phyloP scores from a whole-genome alignment of 768 basidiomycete genomes.

The Aureoboletus auriporus region DNA sequence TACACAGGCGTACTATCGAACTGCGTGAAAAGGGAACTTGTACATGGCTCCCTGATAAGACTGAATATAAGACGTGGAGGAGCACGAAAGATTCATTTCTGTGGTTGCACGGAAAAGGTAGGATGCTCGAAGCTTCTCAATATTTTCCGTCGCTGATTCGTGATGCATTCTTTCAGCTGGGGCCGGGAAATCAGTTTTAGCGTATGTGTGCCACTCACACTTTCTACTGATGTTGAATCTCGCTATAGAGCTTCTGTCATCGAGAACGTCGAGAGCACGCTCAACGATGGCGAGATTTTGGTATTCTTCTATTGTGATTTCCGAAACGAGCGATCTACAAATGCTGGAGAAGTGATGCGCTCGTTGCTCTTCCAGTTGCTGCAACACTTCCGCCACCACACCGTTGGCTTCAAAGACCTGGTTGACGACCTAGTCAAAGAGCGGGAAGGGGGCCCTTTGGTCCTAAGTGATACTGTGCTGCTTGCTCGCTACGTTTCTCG shows the following conservation, averaged over 20 bases:
- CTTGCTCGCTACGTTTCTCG: slow-evolving; percentile 6
- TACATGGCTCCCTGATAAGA: slow-evolving; percentile 5
- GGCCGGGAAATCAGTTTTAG: slow-evolving; percentile 14
- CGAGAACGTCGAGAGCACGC: neutral
- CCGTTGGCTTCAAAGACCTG: neutral
- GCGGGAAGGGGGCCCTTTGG: neutral
- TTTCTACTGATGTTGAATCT: neutral
- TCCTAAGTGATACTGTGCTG: neutral
- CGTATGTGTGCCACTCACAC: neutral
- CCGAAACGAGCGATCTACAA: slow-evolving; percentile 6
- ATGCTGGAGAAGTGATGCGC: slow-evolving; percentile 8
- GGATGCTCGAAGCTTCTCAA: neutral
- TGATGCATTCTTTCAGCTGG: slow-evolving; percentile 7
- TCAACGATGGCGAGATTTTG: slow-evolving; percentile 1
- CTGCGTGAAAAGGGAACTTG: slow-evolving; percentile 9
- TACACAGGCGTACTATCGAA: neutral
- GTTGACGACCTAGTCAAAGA: neutral
- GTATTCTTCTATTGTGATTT: slow-evolving; percentile 22
- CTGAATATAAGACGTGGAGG: slow-evolving; percentile 5
- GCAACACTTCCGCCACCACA: neutral
- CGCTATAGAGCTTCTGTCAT: slow-evolving; percentile 14
- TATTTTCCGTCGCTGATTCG: neutral
- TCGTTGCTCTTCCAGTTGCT: slow-evolving; percentile 17
- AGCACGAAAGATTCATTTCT: neutral
- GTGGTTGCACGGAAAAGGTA: slow-evolving; percentile 18